These are phyloP conservation scores for Xylaria sp. DNA, from an alignment of 2,329 filamentous ascomycete species.

Conservation along the genomic window DNA sequence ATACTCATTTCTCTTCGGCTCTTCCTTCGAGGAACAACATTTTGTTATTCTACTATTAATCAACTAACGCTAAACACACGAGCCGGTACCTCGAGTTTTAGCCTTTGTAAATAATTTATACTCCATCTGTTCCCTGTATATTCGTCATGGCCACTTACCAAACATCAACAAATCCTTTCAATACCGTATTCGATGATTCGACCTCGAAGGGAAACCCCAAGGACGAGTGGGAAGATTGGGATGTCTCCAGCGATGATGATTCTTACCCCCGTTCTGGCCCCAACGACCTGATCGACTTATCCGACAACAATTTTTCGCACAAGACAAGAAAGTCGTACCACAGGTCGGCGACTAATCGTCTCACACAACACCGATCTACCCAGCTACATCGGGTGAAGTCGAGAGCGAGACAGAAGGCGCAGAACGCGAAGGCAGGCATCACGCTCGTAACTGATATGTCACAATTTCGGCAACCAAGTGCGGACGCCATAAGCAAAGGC, in stretches of 20 bases:
- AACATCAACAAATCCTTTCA: conserved; percentile 32
- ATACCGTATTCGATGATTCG: conserved; percentile 18
- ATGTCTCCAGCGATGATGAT: conserved; percentile 35
- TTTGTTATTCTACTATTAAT: neutral
- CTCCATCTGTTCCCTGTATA: conserved; percentile 7
- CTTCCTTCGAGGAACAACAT: neutral
- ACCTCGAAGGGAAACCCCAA: conserved; percentile 31
- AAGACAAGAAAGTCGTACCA: conserved; percentile 25
- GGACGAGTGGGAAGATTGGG: conserved; percentile 45
- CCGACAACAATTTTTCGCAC: conserved; percentile 22
- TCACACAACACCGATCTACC: conserved; percentile 39
- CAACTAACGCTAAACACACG: conserved; percentile 27
- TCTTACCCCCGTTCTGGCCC: conserved; percentile 24
- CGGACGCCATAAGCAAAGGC: conserved; percentile 38
- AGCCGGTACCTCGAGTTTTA: conserved; percentile 40
- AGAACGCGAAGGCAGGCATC: conserved; percentile 68
- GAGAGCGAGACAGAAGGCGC: conserved; percentile 63
- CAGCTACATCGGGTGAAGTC: conserved; percentile 60
- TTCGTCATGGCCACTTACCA: conserved; percentile 35
- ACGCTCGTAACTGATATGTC: conserved; percentile 74
- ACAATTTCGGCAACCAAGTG: conserved; percentile 51
- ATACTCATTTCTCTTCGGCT: conserved; percentile 5
- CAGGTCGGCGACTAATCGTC: conserved; percentile 26
- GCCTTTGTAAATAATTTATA: conserved; percentile 22
- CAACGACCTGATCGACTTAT: conserved; percentile 33